Base-by-base conservation (phyloP, 345 rosid species). In the Eucalyptus victrix region DNA sequence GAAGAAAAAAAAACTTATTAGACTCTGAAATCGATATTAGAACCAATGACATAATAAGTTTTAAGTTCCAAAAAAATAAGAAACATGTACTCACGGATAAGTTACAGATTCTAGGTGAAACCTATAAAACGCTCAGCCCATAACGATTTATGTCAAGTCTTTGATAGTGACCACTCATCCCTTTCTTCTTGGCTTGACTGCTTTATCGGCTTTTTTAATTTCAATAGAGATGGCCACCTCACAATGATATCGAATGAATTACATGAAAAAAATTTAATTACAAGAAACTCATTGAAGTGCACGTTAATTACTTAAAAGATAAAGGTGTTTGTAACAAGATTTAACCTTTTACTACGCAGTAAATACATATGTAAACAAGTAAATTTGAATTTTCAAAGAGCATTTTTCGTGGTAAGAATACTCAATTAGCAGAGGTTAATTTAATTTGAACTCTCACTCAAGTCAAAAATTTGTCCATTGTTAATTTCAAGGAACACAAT, bases 71-170 rank as follows among this genome's bases (percentile, higher is more conserved):
- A 8, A 53, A 53, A 21, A 21, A 53, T 21, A 5, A 53, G 0
- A 21, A 53, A 53, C 11, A 0, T 53, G 5, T 53, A 53, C 26
- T 0, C 1, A 19, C 2, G 3, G 2, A 4, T 24, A 56, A 1
- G 6, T 10, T 24, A 1, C 1, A 1, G 30, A 3, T 24, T 56
- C 0, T 24, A 24, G 3, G 3, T 56, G 13, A 1, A 56, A 24
- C 30, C 12, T 10, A 1, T 56, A 56, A 9, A 12, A 24, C 4
- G 12, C 28, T 21, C 62, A 56, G 1, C n/a, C 16, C 67, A 1
- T 26, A 60, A 5, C 4, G 2, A 60, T 60, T 12, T 60, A 19
- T 53, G 23, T 21, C 26, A 2, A 3, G 58, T 53, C 67, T 60
- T 60, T 60, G 32, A 14, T 16, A 16, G 32, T 7, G 72, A 62